Evolutionary conservation across 345 rosid species (phyloP).

Genomic region (Brassica incana): DNA sequence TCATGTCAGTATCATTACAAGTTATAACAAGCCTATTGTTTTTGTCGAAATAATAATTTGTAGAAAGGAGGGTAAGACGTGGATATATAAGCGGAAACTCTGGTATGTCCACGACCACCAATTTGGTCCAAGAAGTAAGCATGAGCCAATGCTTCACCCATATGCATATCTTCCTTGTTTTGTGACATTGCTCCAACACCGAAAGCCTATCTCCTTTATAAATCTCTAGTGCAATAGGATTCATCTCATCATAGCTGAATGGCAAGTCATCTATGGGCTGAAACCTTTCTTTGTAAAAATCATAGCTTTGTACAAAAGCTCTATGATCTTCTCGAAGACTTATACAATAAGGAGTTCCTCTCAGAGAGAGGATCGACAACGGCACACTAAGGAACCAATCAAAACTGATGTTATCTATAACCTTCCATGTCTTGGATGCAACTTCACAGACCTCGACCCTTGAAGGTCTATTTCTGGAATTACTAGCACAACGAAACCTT

Average conservation of each 20-base stretch:
- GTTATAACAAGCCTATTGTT: background rate
- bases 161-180: conserved; percentile 11
- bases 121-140: background rate
- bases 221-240: background rate
- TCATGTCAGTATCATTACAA: background rate
- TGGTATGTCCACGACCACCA: background rate
- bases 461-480: background rate
- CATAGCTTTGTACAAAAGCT: background rate
- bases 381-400: background rate
- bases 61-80: background rate
- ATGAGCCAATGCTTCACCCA: background rate
- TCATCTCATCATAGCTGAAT: background rate
- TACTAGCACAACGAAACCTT: background rate
- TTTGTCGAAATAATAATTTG: background rate
- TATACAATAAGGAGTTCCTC: background rate
- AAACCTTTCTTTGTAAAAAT: background rate
- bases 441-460: background rate
- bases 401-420: background rate
- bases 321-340: background rate
- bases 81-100: background rate
- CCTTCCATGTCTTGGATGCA: background rate
- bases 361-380: background rate
- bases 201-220: conserved; percentile 6
- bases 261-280: background rate
- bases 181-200: background rate